Conservation (phyloP, 495 filamentous ascomycete species). For the Apodospora peruviana region DNA sequence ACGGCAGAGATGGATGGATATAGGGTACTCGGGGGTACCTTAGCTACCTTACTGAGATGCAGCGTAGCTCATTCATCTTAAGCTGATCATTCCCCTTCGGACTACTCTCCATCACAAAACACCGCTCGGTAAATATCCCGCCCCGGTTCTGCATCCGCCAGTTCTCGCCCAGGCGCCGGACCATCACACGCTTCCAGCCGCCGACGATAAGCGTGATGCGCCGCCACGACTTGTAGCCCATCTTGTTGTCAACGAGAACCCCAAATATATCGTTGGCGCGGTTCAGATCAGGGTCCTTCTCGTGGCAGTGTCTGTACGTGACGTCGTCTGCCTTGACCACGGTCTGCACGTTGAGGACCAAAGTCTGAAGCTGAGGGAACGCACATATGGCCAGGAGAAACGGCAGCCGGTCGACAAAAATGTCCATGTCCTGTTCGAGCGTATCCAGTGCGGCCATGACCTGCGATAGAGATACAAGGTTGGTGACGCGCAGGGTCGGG, state of each 20-base stretch:
- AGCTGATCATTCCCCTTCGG: too few relatives aligned
- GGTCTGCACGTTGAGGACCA: not conserved
- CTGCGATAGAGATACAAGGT: not conserved
- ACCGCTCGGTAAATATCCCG: not conserved
- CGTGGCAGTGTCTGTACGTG: too few relatives aligned
- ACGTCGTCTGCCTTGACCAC: too few relatives aligned
- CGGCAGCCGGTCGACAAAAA: not conserved
- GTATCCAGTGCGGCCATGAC: not conserved
- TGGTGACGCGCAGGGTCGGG: not conserved
- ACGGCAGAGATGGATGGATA: too few relatives aligned
- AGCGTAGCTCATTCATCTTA: too few relatives aligned
- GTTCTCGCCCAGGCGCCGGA: not conserved
- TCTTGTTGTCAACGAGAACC: not conserved
- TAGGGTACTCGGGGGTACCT: too few relatives aligned
- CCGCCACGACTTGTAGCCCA: not conserved
- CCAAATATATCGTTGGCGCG: not conserved
- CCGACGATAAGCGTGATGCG: not conserved
- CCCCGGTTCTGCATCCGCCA: not conserved
- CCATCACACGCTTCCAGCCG: not conserved
- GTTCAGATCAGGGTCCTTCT: not conserved
- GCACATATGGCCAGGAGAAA: not conserved
- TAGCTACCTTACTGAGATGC: too few relatives aligned
- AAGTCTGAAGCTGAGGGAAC: not conserved
- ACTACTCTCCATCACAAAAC: not conserved
- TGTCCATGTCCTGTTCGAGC: not conserved